Conservation (phyloP, 2,329 filamentous ascomycete genomes). For the Fusarium pilosicola region DNA sequence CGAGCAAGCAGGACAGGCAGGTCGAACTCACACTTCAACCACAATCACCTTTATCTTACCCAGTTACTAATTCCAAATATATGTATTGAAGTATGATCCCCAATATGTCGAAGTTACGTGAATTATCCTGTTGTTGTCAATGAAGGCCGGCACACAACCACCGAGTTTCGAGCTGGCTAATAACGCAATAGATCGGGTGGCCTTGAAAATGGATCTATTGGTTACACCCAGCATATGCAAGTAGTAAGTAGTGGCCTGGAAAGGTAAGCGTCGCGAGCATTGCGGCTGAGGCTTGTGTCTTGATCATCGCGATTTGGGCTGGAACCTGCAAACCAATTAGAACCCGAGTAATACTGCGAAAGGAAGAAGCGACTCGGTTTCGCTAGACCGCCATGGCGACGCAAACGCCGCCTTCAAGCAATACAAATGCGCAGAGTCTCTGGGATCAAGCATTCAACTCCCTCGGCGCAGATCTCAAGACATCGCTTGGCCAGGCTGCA, state of each 20-base stretch:
- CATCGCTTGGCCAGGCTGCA: not conserved
- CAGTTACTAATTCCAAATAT: not conserved
- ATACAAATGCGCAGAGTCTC: not conserved
- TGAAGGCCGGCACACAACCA: not conserved
- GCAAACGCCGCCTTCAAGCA: not conserved
- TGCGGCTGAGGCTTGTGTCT: not conserved
- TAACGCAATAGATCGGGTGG: not conserved
- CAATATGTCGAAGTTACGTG: fast-evolving
- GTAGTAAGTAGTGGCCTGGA: too few relatives aligned
- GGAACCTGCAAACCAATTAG: not conserved
- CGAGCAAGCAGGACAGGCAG: not conserved
- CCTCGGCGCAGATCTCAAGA: not conserved
- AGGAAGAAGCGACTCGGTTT: fast-evolving
- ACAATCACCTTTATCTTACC: not conserved
- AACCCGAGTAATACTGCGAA: not conserved
- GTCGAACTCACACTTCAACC: not conserved
- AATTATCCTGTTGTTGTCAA: not conserved
- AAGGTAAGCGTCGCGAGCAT: not conserved
- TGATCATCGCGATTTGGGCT: too few relatives aligned
- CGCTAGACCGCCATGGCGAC: fast-evolving
- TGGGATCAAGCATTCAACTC: not conserved
- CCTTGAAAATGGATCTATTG: not conserved
- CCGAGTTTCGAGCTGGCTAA: not conserved
- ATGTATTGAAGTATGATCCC: not conserved
- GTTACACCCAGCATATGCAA: not conserved